Evolutionary conservation across 169 alveolate genomes (phyloP).

Genomic region (Plasmodium chabaudi): DNA sequence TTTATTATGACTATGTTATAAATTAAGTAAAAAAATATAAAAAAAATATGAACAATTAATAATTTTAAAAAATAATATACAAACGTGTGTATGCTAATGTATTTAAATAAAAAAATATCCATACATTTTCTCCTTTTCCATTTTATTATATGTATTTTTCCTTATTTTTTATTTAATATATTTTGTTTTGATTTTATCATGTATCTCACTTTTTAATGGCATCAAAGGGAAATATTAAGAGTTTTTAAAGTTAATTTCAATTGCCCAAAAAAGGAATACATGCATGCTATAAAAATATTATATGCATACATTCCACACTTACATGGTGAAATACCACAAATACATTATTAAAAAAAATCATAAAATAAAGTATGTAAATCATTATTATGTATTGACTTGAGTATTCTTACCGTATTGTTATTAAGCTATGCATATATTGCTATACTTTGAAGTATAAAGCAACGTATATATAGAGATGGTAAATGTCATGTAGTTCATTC

Average conservation of each 20-base stretch:
- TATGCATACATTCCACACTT: not conserved
- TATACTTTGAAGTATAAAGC: constrained; percentile 12
- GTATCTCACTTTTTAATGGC: not conserved
- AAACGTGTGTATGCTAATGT: too few relatives aligned
- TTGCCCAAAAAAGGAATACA: not conserved
- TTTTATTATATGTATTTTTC: not conserved
- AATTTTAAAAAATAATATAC: too few relatives aligned
- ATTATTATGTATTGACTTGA: not conserved
- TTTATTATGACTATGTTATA: too few relatives aligned
- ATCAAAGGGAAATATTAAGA: constrained; percentile 1
- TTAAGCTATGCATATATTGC: constrained; percentile 21
- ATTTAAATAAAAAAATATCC: not conserved
- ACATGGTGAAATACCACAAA: constrained; percentile 2
- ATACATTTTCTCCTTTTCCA: not conserved
- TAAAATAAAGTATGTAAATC: too few relatives aligned
- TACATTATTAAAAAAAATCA: not conserved
- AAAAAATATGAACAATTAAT: too few relatives aligned
- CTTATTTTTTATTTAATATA: not conserved
- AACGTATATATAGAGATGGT: not conserved
- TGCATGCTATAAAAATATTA: constrained; percentile 11
- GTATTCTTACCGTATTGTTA: not conserved
- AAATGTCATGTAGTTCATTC: not conserved
- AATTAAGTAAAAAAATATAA: too few relatives aligned
- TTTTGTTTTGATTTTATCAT: constrained; percentile 1
- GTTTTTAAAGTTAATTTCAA: not conserved